Evolutionary conservation across 2,329 filamentous ascomycete species (phyloP), one percentile per base, ranked within the genome.

Genomic region (Helotiales sp.): DNA sequence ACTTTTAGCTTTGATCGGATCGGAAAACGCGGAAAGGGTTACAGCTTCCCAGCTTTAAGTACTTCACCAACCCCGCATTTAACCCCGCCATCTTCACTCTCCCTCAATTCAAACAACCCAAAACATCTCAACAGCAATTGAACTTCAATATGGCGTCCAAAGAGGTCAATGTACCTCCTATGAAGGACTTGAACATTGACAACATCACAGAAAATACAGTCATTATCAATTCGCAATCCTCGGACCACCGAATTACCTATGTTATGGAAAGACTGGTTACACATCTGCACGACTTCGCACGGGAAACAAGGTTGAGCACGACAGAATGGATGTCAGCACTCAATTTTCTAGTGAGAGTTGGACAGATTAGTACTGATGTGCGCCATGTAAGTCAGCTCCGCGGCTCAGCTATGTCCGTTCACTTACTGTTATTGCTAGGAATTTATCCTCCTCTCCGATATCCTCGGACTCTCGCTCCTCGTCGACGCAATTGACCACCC

Each of bases 401-500:
- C 24, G 47, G 4, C 3, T 62, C 15, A 3, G 5, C 13, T 7
- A 6, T n/a, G 17, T 8, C 7, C 26, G 15, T 20, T 26, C 49
- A 30, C 34, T 69, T 4, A 70, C 17, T 8, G 1, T 28, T 10
- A 17, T 32, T 17, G 2, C 22, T 71, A 89, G 85, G 91, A 93
- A 83, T 93, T 92, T 82, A 94, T 95, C 78, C 87, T 95, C 45
- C 88, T 95, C 70, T 92, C 89, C 71, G 92, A 96, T 79, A 85
- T 93, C 49, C 85, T 95, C 24, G 92, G 92, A 45, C 86, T 96
- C 40, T 93, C 91, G 24, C 86, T 94, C 67, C 87, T 96, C 3
- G 89, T 96, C 72, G 92, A 96, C 80, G 87, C 85, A 73, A 94
- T 96, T 82, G 91, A 93, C 81, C 91, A 95, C 80, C 92, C 92